phyloP scores from a whole-genome alignment of 352 stramenopile species.

The Blastocystis sp. region DNA sequence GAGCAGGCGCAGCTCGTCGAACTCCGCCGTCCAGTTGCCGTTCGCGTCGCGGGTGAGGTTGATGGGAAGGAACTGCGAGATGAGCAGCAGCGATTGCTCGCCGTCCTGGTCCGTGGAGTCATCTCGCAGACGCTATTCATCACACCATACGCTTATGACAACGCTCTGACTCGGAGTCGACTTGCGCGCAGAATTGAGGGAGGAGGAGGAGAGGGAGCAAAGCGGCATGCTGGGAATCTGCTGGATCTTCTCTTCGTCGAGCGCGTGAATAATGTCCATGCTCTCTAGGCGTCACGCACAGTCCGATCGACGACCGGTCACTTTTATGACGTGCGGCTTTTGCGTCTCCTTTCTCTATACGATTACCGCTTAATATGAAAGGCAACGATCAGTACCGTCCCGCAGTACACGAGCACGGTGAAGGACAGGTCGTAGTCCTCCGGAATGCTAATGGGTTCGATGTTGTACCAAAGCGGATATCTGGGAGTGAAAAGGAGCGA shows the following conservation, averaged over 20 bases:
- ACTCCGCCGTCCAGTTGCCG: constrained; percentile 49
- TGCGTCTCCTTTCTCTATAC: constrained; percentile 65
- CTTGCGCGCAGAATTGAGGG: background rate
- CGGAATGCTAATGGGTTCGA: constrained; percentile 78
- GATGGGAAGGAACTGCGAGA: constrained; percentile 63
- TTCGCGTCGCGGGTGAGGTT: constrained; percentile 20
- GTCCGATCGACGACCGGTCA: background rate
- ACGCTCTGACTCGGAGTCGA: background rate
- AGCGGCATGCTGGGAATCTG: constrained; percentile 27
- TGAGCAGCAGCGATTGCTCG: constrained; percentile 45
- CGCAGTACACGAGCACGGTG: constrained; percentile 39
- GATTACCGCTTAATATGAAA: too few relatives aligned
- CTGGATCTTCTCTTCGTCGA: constrained; percentile 46
- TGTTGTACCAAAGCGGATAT: constrained; percentile 82
- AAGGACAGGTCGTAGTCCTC: constrained; percentile 17
- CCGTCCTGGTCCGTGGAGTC: background rate
- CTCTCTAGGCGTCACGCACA: constrained; percentile 39
- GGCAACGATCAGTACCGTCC: constrained; percentile 3
- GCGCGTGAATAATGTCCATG: constrained; percentile 63
- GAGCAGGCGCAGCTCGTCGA: constrained; percentile 58
- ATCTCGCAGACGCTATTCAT: background rate
- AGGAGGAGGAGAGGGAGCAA: constrained; percentile 16
- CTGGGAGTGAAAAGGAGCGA: constrained; percentile 12
- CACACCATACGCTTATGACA: background rate
- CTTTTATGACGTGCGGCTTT: constrained; percentile 1